Evolutionary conservation across 352 stramenopile species (phyloP).

Genomic region (Sclerospora graminicola): DNA sequence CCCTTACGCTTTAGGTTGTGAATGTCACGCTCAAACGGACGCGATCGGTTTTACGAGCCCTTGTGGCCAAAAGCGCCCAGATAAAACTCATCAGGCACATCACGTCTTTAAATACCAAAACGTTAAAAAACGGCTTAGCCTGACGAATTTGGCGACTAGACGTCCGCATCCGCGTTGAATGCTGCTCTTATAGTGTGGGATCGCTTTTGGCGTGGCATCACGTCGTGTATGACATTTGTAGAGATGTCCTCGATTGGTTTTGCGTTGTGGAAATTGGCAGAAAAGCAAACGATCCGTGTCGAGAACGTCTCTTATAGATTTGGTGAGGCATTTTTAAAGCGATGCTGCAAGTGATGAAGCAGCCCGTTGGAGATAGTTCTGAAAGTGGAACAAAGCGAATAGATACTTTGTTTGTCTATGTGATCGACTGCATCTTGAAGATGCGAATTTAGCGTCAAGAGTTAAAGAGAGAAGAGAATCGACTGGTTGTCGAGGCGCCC

Average conservation of each 20-base stretch:
- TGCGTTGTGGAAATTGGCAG: slow-evolving; percentile 3
- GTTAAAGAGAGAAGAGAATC: too few species aligned
- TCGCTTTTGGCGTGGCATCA: slow-evolving; percentile 20
- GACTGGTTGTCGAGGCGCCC: too few species aligned
- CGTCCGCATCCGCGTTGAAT: slow-evolving; percentile 2
- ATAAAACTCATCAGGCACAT: slow-evolving; percentile 42
- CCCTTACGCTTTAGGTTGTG: slow-evolving; percentile 23
- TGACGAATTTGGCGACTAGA: slow-evolving; percentile 7
- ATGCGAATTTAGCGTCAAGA: too few species aligned
- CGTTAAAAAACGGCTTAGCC: slow-evolving; percentile 25
- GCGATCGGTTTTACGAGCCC: slow-evolving; percentile 13
- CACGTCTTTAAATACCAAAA: slow-evolving; percentile 24
- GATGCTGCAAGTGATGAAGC: too few species aligned
- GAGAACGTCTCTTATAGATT: too few species aligned
- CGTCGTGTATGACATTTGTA: slow-evolving; percentile 16
- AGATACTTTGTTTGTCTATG: too few species aligned
- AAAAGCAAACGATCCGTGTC: too few species aligned
- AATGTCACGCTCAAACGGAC: slow-evolving; percentile 28
- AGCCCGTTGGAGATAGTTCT: too few species aligned
- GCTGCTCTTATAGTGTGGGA: slow-evolving; percentile 23
- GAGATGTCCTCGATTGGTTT: slow-evolving; percentile 7
- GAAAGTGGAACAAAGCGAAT: too few species aligned
- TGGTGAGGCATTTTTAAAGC: too few species aligned
- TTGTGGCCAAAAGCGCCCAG: slow-evolving; percentile 36
- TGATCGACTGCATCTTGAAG: too few species aligned